Conservation (phyloP, 2,329 filamentous ascomycete species). For the Botrytis tulipae region DNA sequence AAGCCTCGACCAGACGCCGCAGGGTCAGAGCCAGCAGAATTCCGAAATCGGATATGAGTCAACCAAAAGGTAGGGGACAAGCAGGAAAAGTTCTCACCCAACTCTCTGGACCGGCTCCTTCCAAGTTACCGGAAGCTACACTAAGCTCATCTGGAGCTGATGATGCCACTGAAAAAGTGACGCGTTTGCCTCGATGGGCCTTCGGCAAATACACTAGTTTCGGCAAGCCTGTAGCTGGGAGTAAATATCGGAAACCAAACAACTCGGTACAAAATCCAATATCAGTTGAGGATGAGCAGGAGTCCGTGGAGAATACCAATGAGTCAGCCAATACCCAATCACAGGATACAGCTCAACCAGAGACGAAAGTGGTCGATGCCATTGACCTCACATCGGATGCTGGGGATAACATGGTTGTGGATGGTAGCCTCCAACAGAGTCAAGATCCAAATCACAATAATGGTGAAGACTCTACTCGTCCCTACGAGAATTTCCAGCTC, state of each 20-base stretch:
- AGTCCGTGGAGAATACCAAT: accelerated
- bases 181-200: neutral
- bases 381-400: neutral
- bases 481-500: too few species aligned
- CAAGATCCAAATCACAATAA: neutral
- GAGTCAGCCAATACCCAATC: accelerated
- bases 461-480: neutral
- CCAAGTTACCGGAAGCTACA: accelerated
- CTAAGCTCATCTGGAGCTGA: neutral
- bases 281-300: accelerated
- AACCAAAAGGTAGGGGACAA: neutral
- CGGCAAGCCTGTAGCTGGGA: neutral
- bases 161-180: neutral
- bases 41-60: neutral
- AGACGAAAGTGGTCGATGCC: accelerated
- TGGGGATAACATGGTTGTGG: accelerated
- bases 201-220: neutral
- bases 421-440: accelerated
- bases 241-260: accelerated
- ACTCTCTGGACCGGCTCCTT: neutral
- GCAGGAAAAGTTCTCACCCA: neutral
- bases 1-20: neutral
- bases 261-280: neutral
- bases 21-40: neutral
- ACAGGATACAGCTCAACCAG: too few species aligned